Percentiles rank a stretch among this genome's conserved stretches.
phyloP scores from a whole-genome alignment of 2,329 filamentous ascomycete species.

The Xylariaceae sp. region DNA sequence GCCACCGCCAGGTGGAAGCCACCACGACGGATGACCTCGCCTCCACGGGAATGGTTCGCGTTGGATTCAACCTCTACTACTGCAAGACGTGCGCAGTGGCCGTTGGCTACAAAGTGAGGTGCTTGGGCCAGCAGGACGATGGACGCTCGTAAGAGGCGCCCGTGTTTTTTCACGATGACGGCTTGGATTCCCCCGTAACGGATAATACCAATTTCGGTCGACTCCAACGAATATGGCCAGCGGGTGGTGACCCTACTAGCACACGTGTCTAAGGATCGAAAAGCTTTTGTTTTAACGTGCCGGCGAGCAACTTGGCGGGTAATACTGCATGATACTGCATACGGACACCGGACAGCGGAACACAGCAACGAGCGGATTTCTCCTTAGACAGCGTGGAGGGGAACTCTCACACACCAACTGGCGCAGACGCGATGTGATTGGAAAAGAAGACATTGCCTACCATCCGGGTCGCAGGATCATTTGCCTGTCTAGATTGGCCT shows the following conservation, averaged over 20 bases:
- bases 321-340: background rate
- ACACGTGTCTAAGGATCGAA: background rate
- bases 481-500: background rate
- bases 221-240: background rate
- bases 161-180: background rate
- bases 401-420: background rate
- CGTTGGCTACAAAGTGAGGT: slow-evolving; percentile 55
- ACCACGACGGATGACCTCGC: slow-evolving; percentile 55
- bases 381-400: background rate
- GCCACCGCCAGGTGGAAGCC: slow-evolving; percentile 57
- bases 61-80: slow-evolving; percentile 62
- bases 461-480: background rate
- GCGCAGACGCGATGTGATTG: background rate
- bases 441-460: background rate
- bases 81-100: slow-evolving; percentile 59
- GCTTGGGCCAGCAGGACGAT: background rate
- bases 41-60: slow-evolving; percentile 58
- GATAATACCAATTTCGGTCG: slow-evolving; percentile 1
- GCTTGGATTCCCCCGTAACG: background rate
- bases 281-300: background rate
- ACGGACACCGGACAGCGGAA: background rate
- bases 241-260: background rate
- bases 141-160: background rate
- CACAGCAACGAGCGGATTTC: background rate
- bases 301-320: background rate